Percentiles rank a stretch among this genome's conserved stretches.
These are phyloP conservation scores for Claviceps quebecensis DNA, from an alignment of 2,329 filamentous ascomycete species.

Conservation along the genomic window DNA sequence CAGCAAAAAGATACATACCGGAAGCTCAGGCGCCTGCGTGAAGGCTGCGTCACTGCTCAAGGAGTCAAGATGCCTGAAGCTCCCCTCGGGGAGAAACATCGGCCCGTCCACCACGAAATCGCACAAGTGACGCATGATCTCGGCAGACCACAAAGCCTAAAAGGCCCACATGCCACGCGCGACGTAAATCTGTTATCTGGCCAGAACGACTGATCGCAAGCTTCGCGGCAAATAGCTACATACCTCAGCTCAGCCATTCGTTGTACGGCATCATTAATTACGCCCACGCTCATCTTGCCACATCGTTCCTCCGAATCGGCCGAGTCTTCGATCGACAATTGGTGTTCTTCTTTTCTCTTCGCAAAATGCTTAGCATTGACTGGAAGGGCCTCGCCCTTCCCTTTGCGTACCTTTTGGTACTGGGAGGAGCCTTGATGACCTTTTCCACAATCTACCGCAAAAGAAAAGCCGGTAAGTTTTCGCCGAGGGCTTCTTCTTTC, in stretches of 20 bases:
- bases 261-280: background rate
- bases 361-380: slow-evolving; percentile 33
- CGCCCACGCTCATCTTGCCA: background rate
- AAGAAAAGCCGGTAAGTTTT: slow-evolving; percentile 62
- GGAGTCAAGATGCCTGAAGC: slow-evolving; percentile 6
- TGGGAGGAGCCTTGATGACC: slow-evolving; percentile 75
- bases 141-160: background rate
- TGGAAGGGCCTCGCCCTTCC: slow-evolving; percentile 80
- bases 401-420: slow-evolving; percentile 76
- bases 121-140: background rate
- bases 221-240: no score
- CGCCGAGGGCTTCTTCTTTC: background rate
- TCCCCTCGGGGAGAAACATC: slow-evolving; percentile 6
- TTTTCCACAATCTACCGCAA: slow-evolving; percentile 91
- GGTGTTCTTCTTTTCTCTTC: background rate
- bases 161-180: background rate
- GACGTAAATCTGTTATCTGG: slow-evolving; percentile 7
- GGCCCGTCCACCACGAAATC: slow-evolving; percentile 3
- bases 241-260: background rate
- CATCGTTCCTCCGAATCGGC: background rate
- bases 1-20: background rate
- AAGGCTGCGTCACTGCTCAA: slow-evolving; percentile 7
- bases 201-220: slow-evolving; percentile 3
- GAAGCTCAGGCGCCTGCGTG: background rate
- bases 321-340: background rate